phyloP scores from a whole-genome alignment of 2,329 filamentous ascomycete species.

The Penicillium brevicompactum region DNA sequence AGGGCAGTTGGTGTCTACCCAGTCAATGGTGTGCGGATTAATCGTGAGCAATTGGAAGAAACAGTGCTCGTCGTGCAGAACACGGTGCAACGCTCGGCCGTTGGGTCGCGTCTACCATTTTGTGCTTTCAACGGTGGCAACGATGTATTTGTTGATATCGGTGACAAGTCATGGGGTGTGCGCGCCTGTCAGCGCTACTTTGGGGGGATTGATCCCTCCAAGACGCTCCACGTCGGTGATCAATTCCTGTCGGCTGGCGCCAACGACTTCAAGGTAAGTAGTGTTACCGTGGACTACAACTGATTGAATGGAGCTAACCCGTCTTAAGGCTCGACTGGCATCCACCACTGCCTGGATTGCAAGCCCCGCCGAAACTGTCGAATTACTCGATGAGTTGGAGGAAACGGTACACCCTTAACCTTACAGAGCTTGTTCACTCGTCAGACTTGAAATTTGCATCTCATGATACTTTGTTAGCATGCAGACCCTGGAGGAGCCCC shows the following conservation, averaged over 20 bases:
- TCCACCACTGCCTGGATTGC: slow-evolving; percentile 98
- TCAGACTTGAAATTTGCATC: background rate
- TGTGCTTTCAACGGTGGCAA: slow-evolving; percentile 98
- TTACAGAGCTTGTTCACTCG: background rate
- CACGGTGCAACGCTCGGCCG: slow-evolving; percentile 78
- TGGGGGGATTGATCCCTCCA: slow-evolving; percentile 70
- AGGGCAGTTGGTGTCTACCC: slow-evolving; percentile 80
- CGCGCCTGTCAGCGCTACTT: slow-evolving; percentile 91
- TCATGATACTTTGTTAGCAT: background rate
- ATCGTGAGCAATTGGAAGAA: slow-evolving; percentile 89
- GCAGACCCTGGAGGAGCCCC: too few relatives aligned
- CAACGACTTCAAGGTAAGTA: slow-evolving; percentile 85
- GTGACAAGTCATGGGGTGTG: slow-evolving; percentile 96
- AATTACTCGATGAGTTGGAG: slow-evolving; percentile 76
- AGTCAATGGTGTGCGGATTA: slow-evolving; percentile 65
- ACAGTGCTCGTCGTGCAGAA: slow-evolving; percentile 94
- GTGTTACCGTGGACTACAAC: background rate
- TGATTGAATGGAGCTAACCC: background rate
- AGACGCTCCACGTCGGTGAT: slow-evolving; percentile 90
- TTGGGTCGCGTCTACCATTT: slow-evolving; percentile 74
- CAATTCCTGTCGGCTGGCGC: slow-evolving; percentile 94
- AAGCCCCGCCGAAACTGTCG: slow-evolving; percentile 85
- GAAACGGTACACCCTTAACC: slow-evolving; percentile 3
- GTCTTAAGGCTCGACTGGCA: slow-evolving; percentile 69
- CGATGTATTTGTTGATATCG: slow-evolving; percentile 97